These are phyloP conservation scores for Macrophomina tecta DNA, from an alignment of 2,329 filamentous ascomycete genomes.

Conservation along the genomic window DNA sequence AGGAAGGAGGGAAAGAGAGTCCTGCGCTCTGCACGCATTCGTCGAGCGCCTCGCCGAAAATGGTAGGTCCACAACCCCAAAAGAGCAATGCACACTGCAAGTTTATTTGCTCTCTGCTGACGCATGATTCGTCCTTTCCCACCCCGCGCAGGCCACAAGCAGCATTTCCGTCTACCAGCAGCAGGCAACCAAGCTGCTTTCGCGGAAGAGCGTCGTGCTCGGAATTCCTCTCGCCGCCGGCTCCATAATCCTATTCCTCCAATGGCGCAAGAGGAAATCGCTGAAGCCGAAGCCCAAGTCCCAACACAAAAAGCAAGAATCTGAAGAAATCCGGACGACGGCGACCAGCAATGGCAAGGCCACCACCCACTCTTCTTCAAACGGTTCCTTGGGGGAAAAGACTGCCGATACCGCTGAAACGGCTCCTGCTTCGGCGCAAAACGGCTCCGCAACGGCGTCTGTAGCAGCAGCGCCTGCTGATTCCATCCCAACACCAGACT, in stretches of 20 bases:
- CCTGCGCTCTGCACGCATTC: slow-evolving; percentile 4
- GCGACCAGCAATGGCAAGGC: slow-evolving; percentile 10
- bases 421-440: slow-evolving; percentile 5
- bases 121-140: not conserved
- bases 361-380: not conserved
- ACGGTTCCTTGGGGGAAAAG: not conserved
- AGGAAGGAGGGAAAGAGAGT: not conserved
- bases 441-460: slow-evolving; percentile 13
- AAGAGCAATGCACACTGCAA: not conserved
- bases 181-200: slow-evolving; percentile 25
- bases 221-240: slow-evolving; percentile 23
- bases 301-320: not conserved
- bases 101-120: not conserved
- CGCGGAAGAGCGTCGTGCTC: slow-evolving; percentile 25
- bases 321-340: not conserved
- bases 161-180: slow-evolving; percentile 25
- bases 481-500: not conserved
- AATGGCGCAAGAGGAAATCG: slow-evolving; percentile 28
- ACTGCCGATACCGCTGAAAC: slow-evolving; percentile 13
- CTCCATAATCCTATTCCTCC: slow-evolving; percentile 26
- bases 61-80: not conserved
- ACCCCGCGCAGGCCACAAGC: slow-evolving; percentile 8
- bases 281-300: slow-evolving; percentile 20
- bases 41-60: slow-evolving; percentile 19
- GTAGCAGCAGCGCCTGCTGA: not conserved